These are phyloP conservation scores for Kernera saxatilis DNA, from an alignment of 345 rosid species.

Conservation along the genomic window DNA sequence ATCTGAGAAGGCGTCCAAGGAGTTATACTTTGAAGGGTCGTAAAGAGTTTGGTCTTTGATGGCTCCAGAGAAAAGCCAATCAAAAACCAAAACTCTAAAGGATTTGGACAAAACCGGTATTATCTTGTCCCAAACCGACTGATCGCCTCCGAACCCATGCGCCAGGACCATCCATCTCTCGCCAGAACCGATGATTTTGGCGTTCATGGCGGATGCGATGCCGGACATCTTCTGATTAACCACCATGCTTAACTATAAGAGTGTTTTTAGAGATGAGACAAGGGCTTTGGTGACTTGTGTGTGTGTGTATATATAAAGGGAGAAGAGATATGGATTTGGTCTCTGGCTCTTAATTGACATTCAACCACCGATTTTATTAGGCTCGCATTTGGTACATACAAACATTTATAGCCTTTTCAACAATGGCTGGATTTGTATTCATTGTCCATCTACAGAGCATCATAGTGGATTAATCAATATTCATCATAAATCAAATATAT, in stretches of 20 bases:
- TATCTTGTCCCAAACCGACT: slow-evolving; percentile 57
- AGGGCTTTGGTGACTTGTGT: slow-evolving; percentile 11
- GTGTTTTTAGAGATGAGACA: background rate
- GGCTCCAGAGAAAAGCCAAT: slow-evolving; percentile 71
- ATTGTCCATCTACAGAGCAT: slow-evolving; percentile 23
- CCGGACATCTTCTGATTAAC: slow-evolving; percentile 28
- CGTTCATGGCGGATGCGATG: slow-evolving; percentile 54
- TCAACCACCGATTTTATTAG: slow-evolving; percentile 35
- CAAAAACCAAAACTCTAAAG: slow-evolving; percentile 56
- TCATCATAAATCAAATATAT: background rate
- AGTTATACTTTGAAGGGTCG: slow-evolving; percentile 52
- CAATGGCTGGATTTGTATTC: slow-evolving; percentile 30
- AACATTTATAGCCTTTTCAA: slow-evolving; percentile 32
- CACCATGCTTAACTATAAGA: slow-evolving; percentile 32
- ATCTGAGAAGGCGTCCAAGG: slow-evolving; percentile 51
- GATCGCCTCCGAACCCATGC: slow-evolving; percentile 74
- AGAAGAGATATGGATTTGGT: slow-evolving; percentile 18
- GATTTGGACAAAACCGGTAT: slow-evolving; percentile 42
- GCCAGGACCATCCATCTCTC: slow-evolving; percentile 43
- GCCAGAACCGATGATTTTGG: slow-evolving; percentile 51
- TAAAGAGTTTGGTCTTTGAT: slow-evolving; percentile 47
- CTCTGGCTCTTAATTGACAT: slow-evolving; percentile 27
- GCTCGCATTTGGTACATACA: slow-evolving; percentile 28
- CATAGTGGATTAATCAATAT: background rate
- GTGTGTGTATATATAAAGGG: slow-evolving; percentile 18